Evolutionary conservation across 371 early-diverging fungal genomes (phyloP), one percentile per base, ranked within the genome.

Genomic region (Apophysomyces trapeziformis): DNA sequence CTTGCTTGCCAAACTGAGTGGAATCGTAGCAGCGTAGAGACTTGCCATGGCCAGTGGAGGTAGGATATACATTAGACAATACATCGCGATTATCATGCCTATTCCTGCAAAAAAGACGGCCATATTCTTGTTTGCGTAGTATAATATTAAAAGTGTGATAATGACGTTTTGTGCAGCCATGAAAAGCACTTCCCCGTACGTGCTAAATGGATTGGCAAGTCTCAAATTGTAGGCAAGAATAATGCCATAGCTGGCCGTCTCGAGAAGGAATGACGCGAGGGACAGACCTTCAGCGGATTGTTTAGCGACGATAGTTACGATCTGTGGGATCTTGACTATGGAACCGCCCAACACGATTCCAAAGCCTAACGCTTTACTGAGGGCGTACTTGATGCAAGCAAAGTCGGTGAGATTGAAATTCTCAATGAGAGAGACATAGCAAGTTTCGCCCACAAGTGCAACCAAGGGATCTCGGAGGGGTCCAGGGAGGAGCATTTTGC

Each of bases 271-370:
- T 5, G 93, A 89, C 8, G 84, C 64, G 21, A 95, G 77, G 2
- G 93, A 93, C 61, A 99, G 77, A 5, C 99, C 99, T 44, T 86
- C 76, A 3, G 90, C 92, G 9, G 94, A 93, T 37, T 75, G 65
- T n/a, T 89, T 78, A 26, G 70, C 61, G 38, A 95, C 39, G 38
- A 99, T 96, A 68, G 96, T 97, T 65, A 92, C 61, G 63, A 99
- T 95, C 80, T 99, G 98, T 1, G 99, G 99, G 32, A 99, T 84
- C 79, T 99, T 99, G 68, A 98, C 91, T 36, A 97, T 88, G 41
- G 91, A 84, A 1, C 95, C 93, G 45, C 95, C 96, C 7, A 89
- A 75, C 16, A 98, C 94, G 66, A 99, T 96, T 26, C 95, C 98
- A 7, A 96, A 59, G 0, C 97, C 95, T 9, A 99, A 87, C 0